These are phyloP conservation scores for Hypoxylon sp. DNA, from an alignment of 2,329 filamentous ascomycete species.

Conservation along the genomic window DNA sequence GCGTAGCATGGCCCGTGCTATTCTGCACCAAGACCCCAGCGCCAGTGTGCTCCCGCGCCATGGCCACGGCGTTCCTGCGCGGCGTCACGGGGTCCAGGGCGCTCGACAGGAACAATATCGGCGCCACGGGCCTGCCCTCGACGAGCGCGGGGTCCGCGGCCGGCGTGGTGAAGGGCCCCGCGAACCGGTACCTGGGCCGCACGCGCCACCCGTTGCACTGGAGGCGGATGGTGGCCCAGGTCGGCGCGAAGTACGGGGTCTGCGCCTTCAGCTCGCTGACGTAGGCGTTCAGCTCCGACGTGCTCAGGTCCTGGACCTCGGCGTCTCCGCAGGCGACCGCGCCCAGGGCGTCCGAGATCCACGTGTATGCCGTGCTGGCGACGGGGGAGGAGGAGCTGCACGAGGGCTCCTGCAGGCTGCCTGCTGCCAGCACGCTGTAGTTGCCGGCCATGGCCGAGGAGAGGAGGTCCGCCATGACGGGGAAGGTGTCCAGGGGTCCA, in stretches of 20 bases:
- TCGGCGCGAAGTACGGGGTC: slow-evolving; percentile 46
- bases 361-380: slow-evolving; percentile 26
- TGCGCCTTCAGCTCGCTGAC: slow-evolving; percentile 40
- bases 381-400: slow-evolving; percentile 6
- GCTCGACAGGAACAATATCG: slow-evolving; percentile 55
- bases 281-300: slow-evolving; percentile 45
- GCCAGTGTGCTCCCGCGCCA: slow-evolving; percentile 33
- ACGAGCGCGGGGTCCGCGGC: slow-evolving; percentile 37
- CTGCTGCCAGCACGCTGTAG: slow-evolving; percentile 32
- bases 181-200: slow-evolving; percentile 53
- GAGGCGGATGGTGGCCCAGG: slow-evolving; percentile 50
- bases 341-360: slow-evolving; percentile 6
- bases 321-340: slow-evolving; percentile 49
- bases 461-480: slow-evolving; percentile 22
- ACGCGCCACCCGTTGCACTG: slow-evolving; percentile 52
- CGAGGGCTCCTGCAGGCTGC: slow-evolving; percentile 4
- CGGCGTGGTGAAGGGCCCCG: slow-evolving; percentile 41
- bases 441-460: slow-evolving; percentile 44
- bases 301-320: slow-evolving; percentile 34
- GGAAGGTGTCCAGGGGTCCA: slow-evolving; percentile 38
- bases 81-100: slow-evolving; percentile 58
- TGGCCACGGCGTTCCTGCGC: slow-evolving; percentile 47
- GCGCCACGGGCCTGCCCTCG: slow-evolving; percentile 50
- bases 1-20: slow-evolving; percentile 35
- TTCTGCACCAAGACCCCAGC: slow-evolving; percentile 34